Percentiles rank a stretch among this genome's conserved stretches.
phyloP scores from a whole-genome alignment of 1,284 basidiomycete genomes.

The Phaffia rhodozyma region DNA sequence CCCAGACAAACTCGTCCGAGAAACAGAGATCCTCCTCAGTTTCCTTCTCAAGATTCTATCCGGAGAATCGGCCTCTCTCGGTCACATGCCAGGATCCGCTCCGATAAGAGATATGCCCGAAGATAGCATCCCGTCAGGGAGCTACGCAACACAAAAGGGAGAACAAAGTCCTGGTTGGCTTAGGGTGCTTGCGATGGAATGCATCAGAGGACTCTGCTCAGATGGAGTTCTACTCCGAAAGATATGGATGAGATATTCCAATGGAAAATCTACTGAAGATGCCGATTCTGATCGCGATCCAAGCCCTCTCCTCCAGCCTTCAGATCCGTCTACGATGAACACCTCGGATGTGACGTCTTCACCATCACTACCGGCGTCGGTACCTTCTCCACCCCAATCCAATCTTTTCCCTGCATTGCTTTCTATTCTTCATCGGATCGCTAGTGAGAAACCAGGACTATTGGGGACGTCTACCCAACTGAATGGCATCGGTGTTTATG shows the following conservation, averaged over 20 bases:
- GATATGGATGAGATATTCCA: constrained; percentile 46
- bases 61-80: constrained; percentile 45
- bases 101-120: neutral
- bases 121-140: neutral
- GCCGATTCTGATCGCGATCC: neutral
- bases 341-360: constrained; percentile 47
- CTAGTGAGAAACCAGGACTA: constrained; percentile 73
- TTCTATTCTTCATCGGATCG: constrained; percentile 63
- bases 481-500: constrained; percentile 55
- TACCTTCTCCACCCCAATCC: constrained; percentile 18
- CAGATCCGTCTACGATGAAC: constrained; percentile 40
- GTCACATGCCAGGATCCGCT: constrained; percentile 3
- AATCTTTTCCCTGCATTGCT: constrained; percentile 71
- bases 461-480: constrained; percentile 69
- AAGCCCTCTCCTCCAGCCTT: neutral
- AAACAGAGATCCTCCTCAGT: constrained; percentile 73
- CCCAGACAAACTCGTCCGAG: constrained; percentile 60
- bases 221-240: constrained; percentile 68
- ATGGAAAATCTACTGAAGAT: too few species aligned
- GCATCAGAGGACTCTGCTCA: constrained; percentile 74
- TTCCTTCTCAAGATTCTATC: constrained; percentile 65
- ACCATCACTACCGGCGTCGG: constrained; percentile 5
- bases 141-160: neutral
- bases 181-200: constrained; percentile 79
- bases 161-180: constrained; percentile 56